Evolutionary conservation across 495 filamentous ascomycete genomes (phyloP).

Genomic region (Usnea hakonensis): DNA sequence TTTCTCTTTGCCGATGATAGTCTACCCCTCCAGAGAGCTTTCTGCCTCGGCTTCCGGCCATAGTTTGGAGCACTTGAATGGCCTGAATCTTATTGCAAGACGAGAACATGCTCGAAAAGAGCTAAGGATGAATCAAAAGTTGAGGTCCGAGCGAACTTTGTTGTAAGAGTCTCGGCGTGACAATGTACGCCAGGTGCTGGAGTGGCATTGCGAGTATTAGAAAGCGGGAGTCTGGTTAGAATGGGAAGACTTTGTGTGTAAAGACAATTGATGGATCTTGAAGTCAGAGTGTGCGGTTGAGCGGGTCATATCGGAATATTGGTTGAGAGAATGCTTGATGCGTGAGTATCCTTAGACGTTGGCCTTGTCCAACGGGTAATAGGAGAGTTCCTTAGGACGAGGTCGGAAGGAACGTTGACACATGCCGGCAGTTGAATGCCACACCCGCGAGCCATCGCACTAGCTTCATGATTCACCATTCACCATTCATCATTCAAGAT

Average conservation of each 20-base stretch:
- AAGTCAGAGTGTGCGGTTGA: not conserved
- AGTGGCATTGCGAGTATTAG: not conserved
- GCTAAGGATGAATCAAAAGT: not conserved
- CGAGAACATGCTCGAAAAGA: not conserved
- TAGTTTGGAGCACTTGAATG: not conserved
- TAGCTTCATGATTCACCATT: not conserved
- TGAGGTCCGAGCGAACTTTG: not conserved
- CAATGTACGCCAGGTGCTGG: not conserved
- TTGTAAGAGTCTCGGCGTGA: not conserved
- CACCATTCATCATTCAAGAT: no score
- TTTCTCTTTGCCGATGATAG: not conserved
- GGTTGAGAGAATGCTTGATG: not conserved
- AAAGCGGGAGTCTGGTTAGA: not conserved
- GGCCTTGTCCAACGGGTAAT: not conserved
- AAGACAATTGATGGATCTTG: not conserved
- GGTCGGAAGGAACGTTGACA: not conserved
- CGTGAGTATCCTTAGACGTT: not conserved
- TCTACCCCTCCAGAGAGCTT: not conserved
- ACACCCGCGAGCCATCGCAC: not conserved
- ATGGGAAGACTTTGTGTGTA: not conserved
- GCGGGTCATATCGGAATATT: not conserved
- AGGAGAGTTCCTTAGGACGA: not conserved
- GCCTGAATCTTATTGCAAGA: not conserved
- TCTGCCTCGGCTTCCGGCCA: not conserved
- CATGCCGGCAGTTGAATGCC: conserved; percentile 4